Evolutionary conservation across 2,329 filamentous ascomycete genomes (phyloP).

Genomic region (Pleoardoris graminearum): DNA sequence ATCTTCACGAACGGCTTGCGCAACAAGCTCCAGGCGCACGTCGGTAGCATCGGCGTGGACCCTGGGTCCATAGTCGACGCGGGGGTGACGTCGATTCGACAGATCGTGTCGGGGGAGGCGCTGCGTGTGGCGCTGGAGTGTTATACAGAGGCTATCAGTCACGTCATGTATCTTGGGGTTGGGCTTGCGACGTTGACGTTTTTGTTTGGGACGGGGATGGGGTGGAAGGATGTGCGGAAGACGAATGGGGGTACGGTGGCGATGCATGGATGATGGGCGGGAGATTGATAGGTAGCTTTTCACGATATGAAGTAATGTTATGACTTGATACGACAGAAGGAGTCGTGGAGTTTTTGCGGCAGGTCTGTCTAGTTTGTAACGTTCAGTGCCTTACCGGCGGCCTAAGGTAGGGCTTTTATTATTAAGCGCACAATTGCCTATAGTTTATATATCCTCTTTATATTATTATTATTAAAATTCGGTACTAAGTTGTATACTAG

Average conservation of each 20-base stretch:
- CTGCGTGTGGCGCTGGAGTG: not conserved
- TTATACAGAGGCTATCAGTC: not conserved
- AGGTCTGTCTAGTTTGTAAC: too few relatives aligned
- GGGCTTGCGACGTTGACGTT: not conserved
- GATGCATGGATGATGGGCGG: not conserved
- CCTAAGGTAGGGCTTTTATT: too few relatives aligned
- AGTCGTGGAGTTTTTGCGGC: too few relatives aligned
- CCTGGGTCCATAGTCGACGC: not conserved
- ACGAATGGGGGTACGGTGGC: not conserved
- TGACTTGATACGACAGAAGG: too few relatives aligned
- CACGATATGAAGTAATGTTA: too few relatives aligned
- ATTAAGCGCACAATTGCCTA: too few relatives aligned
- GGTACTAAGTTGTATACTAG: too few relatives aligned
- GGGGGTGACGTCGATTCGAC: not conserved
- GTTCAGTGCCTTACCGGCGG: too few relatives aligned
- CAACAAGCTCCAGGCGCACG: not conserved
- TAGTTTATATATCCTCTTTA: too few relatives aligned
- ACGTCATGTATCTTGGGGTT: not conserved
- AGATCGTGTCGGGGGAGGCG: not conserved
- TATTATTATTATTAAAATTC: too few relatives aligned
- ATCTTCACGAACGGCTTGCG: slow-evolving; percentile 7
- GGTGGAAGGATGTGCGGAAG: not conserved
- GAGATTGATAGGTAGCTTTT: not conserved
- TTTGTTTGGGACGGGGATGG: not conserved
- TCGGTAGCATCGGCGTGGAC: not conserved